Percentiles rank a stretch among this genome's conserved stretches.
Conservation (phyloP, 768 basidiomycete genomes). For the Coprinopsis cinerea region DNA sequence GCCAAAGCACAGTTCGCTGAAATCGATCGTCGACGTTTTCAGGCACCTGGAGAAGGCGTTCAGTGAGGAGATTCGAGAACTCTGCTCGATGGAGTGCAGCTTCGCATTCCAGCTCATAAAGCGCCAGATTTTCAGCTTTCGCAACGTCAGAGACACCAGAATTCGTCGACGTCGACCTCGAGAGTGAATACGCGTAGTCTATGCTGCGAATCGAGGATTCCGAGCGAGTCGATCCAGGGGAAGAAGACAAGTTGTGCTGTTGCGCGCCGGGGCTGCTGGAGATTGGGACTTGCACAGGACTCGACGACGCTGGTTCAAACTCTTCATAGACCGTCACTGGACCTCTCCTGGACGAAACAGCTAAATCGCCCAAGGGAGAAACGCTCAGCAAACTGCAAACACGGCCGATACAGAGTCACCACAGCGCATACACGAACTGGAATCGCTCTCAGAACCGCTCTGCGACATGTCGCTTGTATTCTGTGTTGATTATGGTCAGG, state of each 20-base stretch:
- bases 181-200: slow-evolving; percentile 3
- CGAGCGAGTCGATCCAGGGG: not conserved
- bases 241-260: not conserved
- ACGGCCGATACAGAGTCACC: not conserved
- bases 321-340: too few species aligned
- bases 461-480: too few species aligned
- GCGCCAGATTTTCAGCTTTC: not conserved
- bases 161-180: not conserved
- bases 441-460: not conserved
- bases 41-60: slow-evolving; percentile 2
- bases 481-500: not conserved
- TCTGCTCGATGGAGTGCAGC: not conserved
- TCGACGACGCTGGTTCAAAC: not conserved
- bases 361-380: not conserved
- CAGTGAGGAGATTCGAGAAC: not conserved
- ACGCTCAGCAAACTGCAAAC: not conserved
- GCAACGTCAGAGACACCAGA: not conserved
- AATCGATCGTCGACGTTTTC: not conserved
- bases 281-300: not conserved
- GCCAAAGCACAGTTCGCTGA: not conserved
- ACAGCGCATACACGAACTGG: not conserved
- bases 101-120: not conserved
- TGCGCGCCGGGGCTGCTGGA: slow-evolving; percentile 7
- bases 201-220: not conserved
- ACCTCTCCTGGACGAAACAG: too few species aligned